phyloP scores from a whole-genome alignment of 2,329 filamentous ascomycete species.

The Phoma herbarum region DNA sequence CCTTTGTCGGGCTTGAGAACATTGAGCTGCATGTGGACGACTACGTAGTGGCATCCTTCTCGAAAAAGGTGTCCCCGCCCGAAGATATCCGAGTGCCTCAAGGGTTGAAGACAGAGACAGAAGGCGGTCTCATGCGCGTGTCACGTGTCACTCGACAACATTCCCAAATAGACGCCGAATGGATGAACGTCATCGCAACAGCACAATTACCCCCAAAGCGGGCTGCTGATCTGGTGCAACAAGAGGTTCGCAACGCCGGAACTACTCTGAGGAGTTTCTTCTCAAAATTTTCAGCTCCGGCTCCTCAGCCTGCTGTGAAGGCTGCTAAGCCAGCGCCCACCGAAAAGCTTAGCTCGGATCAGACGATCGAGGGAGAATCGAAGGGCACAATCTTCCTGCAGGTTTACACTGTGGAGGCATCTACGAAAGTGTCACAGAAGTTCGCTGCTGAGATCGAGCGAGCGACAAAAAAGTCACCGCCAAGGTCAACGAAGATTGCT shows the following conservation, averaged over 20 bases:
- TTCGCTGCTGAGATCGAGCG: slow-evolving; percentile 89
- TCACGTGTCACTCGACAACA: slow-evolving; percentile 81
- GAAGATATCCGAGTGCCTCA: slow-evolving; percentile 75
- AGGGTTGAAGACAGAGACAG: slow-evolving; percentile 82
- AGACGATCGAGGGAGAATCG: slow-evolving; percentile 75
- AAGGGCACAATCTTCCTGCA: slow-evolving; percentile 86
- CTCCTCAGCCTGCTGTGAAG: slow-evolving; percentile 34
- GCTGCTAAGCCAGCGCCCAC: slow-evolving; percentile 25
- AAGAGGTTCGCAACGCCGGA: slow-evolving; percentile 47
- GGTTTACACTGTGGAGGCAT: slow-evolving; percentile 83
- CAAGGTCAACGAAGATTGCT: slow-evolving; percentile 83
- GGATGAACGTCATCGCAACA: slow-evolving; percentile 89
- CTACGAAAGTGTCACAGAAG: slow-evolving; percentile 74
- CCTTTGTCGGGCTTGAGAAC: slow-evolving; percentile 87
- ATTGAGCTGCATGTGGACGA: slow-evolving; percentile 94
- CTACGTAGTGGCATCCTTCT: slow-evolving; percentile 78
- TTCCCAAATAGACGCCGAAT: slow-evolving; percentile 89
- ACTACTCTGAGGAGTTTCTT: slow-evolving; percentile 53
- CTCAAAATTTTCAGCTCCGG: slow-evolving; percentile 46
- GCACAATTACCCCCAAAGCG: slow-evolving; percentile 65
- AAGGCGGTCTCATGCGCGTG: slow-evolving; percentile 89
- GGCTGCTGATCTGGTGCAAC: slow-evolving; percentile 45
- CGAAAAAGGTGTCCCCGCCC: slow-evolving; percentile 86
- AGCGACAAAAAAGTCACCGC: slow-evolving; percentile 96
- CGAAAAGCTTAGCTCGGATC: slow-evolving; percentile 42